These are phyloP conservation scores for Neurospora sp. DNA, from an alignment of 495 filamentous ascomycete species.

Conservation along the genomic window DNA sequence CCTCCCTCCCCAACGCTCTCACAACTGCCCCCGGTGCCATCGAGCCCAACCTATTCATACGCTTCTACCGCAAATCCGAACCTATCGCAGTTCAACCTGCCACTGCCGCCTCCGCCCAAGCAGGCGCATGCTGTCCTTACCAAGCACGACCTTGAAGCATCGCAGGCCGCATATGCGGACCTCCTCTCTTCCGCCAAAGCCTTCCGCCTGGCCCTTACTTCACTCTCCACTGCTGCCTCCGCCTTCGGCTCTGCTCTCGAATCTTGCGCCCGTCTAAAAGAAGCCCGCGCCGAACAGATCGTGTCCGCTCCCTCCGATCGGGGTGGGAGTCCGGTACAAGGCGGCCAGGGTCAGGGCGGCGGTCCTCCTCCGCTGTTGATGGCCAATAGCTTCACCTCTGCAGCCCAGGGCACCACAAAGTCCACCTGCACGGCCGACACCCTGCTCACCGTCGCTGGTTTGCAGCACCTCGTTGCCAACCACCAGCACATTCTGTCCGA, in stretches of 20 bases:
- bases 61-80: constrained; percentile 48
- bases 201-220: constrained; percentile 48
- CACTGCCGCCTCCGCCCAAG: constrained; percentile 45
- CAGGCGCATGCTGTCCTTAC: constrained; percentile 47
- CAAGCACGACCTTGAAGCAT: constrained; percentile 49
- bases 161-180: constrained; percentile 50
- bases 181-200: constrained; percentile 48
- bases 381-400: constrained; percentile 31
- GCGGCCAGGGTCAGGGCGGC: neutral
- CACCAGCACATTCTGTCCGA: constrained; percentile 55
- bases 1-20: constrained; percentile 38
- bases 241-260: constrained; percentile 53
- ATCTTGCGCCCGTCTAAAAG: constrained; percentile 52
- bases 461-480: constrained; percentile 55
- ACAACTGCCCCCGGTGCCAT: constrained; percentile 43
- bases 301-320: neutral
- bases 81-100: constrained; percentile 45
- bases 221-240: constrained; percentile 47
- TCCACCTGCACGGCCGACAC: constrained; percentile 49
- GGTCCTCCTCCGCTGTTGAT: constrained; percentile 12
- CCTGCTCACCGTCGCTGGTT: constrained; percentile 46
- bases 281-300: constrained; percentile 42
- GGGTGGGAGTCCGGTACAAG: neutral
- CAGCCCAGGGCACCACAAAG: constrained; percentile 24
- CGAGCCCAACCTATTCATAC: constrained; percentile 50